Evolutionary conservation across 768 basidiomycete genomes (phyloP), one percentile per base, ranked within the genome.

Genomic region (Gelatoporia subvermispora): DNA sequence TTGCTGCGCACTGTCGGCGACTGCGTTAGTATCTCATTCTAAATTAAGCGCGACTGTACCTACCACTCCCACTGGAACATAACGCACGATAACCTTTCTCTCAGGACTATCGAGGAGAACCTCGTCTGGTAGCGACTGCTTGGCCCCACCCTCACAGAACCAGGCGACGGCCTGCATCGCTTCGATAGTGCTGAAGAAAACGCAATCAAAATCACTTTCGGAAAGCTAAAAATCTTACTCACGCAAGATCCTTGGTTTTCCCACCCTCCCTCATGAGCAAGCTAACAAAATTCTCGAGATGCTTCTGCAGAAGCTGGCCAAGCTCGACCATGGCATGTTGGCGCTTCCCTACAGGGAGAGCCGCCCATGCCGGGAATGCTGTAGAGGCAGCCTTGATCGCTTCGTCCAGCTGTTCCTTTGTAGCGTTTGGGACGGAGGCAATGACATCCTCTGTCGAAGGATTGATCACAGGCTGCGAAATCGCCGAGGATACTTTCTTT

Each of bases 281-380:
- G 4, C 8, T 17, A 13, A 31, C 28, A 21, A 54, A 54, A 15
- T 35, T 25, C 2, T 2, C 20, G 4, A 28, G 17, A 22, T 44
- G 31, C 8, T 31, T 23, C 34, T 44, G 34, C 15, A 50, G 13
- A 21, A 50, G 21, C n/a, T 35, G 34, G 8, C 50, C 49, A n/a
- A 51, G n/a, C 2, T 22, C 20, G 20, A 11, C 8, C 21, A 53
- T 37, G 36, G 36, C 38, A 13, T 9, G 3, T 42, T 48, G 47
- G n/a, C 51, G 47, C 13, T 49, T 35, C 22, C 28, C 47, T 35
- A 40, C 35, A 13, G 51, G 42, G 17, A 34, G 49, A 16, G 42
- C 41, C n/a, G 28, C 35, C 51, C 51, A 53, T 3, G 47, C 28
- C 7, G 51, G 51, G 39, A 48, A 53, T 8, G 47, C 46, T n/a